Percentiles rank a stretch among this genome's conserved stretches.
phyloP scores from a whole-genome alignment of 2,329 filamentous ascomycete genomes.

The Penicillium glabrum region DNA sequence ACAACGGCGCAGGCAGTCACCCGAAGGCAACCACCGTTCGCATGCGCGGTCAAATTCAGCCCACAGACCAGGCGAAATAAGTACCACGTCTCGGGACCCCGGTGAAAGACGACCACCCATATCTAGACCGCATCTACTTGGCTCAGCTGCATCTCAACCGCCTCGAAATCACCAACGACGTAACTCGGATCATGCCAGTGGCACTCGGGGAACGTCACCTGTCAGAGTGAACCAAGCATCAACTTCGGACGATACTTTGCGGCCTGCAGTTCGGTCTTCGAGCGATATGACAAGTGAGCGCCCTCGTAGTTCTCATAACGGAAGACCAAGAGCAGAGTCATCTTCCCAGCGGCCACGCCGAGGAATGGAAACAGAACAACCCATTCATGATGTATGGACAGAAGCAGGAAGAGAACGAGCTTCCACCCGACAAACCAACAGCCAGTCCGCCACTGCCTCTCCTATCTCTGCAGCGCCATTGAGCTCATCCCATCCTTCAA shows the following conservation, averaged over 20 bases:
- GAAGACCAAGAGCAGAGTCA: conserved; percentile 25
- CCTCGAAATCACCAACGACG: conserved; percentile 32
- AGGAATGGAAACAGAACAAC: conserved; percentile 35
- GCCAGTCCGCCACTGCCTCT: conserved; percentile 26
- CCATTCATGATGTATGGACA: conserved; percentile 25
- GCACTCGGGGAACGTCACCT: conserved; percentile 36
- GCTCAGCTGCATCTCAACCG: conserved; percentile 26
- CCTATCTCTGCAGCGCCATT: conserved; percentile 17
- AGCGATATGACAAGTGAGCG: conserved; percentile 39
- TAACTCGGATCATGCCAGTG: conserved; percentile 35
- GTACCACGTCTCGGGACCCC: conserved; percentile 18
- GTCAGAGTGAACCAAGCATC: conserved; percentile 32
- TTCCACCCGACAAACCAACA: conserved; percentile 19
- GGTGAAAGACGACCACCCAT: conserved; percentile 25
- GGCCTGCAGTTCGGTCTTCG: conserved; percentile 34
- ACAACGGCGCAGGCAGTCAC: conserved; percentile 35
- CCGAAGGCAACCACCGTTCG: conserved; percentile 29
- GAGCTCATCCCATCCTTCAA: conserved; percentile 2
- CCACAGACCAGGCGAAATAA: conserved; percentile 21
- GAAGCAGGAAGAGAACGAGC: conserved; percentile 22
- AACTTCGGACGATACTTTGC: conserved; percentile 34
- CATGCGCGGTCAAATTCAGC: conserved; percentile 33
- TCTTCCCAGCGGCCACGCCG: conserved; percentile 28
- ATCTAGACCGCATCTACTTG: conserved; percentile 36
- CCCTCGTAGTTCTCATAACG: conserved; percentile 25